Evolutionary conservation across 371 early-diverging fungal species (phyloP), one percentile per base, ranked within the genome.

Genomic region (Mucor lusitanicus): DNA sequence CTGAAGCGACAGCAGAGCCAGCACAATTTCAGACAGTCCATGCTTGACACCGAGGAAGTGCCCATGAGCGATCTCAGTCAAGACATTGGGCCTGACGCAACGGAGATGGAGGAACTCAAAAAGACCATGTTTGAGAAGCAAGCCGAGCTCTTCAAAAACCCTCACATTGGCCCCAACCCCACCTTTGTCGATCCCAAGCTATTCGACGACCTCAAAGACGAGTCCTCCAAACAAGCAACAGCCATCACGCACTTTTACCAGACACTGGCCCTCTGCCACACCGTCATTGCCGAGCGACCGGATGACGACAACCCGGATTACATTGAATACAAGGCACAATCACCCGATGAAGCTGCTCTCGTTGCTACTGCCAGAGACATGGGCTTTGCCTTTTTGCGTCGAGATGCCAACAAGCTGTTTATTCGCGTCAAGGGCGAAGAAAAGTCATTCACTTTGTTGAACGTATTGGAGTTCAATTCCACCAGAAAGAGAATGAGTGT

Each of bases 261-360:
- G 3, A 82, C 91, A 0, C 76, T 93, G 15, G 90, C 91, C 0
- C 81, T 92, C n/a, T 98, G 89, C 71, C 94, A 89, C 69, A 92
- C 86, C 27, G 98, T 89, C 63, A 81, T 92, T 61, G 80, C 85
- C 9, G 90, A 91, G 42, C 74, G 70, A 8, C 79, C 82, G 12
- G 71, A 73, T 23, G 73, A 84, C 15, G 70, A 72, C 3, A 79
- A 82, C 42, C 81, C 77, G 1, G 68, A 78, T 33, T 60, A 63
- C 11, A 85, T 93, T 28, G 88, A 86, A 30, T 97, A 96, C 84
- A 90, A 92, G 71, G 96, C 97, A 1, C 94, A 96, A 73, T 94
- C 95, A 6, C 97, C 97, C 0, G 98, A 97, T 70, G 97, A 97
- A 73, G 93, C 94, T 3, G 99, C 99, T 0, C 75, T 98, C 35